Percentiles rank a stretch among this genome's conserved stretches.
Evolutionary conservation across 805 yeast genomes (phyloP).

Genomic region (Yamadazyma tumulicola): DNA sequence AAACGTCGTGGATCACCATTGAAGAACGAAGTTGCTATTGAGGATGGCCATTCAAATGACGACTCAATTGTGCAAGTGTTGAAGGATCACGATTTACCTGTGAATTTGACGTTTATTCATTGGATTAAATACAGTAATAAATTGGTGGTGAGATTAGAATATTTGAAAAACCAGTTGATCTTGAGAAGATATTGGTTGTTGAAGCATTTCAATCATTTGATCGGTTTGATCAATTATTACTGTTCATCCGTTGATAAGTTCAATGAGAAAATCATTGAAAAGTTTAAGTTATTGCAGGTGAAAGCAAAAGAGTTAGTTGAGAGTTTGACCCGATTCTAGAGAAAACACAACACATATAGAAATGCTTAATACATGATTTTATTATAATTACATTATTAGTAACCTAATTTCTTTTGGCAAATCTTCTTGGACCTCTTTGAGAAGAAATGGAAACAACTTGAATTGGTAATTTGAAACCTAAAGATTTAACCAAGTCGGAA

Average conservation of each 20-base stretch:
- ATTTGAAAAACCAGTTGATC: constrained; percentile 1
- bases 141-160: constrained; percentile 1
- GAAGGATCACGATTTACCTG: background rate
- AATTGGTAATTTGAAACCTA: constrained; percentile 86
- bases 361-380: constrained; percentile 1
- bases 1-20: constrained; percentile 9
- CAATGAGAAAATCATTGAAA: background rate
- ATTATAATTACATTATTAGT: constrained; percentile 11
- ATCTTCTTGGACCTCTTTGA: constrained; percentile 88
- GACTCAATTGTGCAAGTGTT: background rate
- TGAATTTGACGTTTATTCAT: constrained; percentile 2
- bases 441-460: constrained; percentile 83
- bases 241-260: background rate
- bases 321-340: constrained; percentile 1
- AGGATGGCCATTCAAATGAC: background rate
- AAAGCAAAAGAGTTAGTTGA: constrained; percentile 3
- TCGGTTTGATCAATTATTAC: constrained; percentile 1
- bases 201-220: background rate
- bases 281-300: constrained; percentile 1
- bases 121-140: constrained; percentile 5
- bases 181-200: constrained; percentile 3
- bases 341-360: background rate
- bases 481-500: constrained; percentile 87
- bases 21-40: constrained; percentile 8
- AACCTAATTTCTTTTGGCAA: constrained; percentile 78